These are phyloP conservation scores for Castanospermum australe DNA, from an alignment of 306 rosid species.

Conservation along the genomic window DNA sequence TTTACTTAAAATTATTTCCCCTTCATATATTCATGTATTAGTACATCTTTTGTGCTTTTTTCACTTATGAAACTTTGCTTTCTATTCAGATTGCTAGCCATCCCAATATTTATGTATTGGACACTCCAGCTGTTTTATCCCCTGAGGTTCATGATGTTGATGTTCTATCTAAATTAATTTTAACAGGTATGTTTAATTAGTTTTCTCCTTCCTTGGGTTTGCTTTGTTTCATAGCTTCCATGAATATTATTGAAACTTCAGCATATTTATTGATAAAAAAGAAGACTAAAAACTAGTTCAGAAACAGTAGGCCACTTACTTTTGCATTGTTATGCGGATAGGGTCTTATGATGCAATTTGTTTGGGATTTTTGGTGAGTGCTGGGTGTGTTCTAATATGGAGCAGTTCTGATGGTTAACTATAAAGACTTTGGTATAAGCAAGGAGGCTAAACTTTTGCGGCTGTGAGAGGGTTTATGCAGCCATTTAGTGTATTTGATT, in stretches of 20 bases:
- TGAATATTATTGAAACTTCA: neutral
- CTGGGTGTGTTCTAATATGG: neutral
- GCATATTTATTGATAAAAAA: neutral
- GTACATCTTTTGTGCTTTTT: neutral
- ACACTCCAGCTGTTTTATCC: conserved; percentile 83
- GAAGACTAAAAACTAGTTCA: conserved; percentile 4
- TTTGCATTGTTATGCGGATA: neutral
- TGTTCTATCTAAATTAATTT: conserved; percentile 64
- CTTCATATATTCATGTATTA: neutral
- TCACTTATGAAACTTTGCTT: conserved; percentile 15
- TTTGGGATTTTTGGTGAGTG: neutral
- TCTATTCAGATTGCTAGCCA: conserved; percentile 84
- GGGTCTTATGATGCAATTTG: neutral
- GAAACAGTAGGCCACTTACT: neutral
- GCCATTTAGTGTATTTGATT: neutral
- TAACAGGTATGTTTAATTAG: conserved; percentile 59
- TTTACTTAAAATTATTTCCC: neutral
- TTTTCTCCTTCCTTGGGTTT: conserved; percentile 26
- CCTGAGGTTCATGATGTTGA: conserved; percentile 56
- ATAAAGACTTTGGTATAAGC: neutral
- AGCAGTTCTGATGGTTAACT: neutral
- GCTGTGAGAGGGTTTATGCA: neutral
- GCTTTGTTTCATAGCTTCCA: neutral
- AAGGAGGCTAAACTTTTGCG: neutral
- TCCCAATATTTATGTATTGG: conserved; percentile 86